Evolutionary conservation across 805 yeast species (phyloP).

Genomic region (Teunomyces barrocoloradensis): DNA sequence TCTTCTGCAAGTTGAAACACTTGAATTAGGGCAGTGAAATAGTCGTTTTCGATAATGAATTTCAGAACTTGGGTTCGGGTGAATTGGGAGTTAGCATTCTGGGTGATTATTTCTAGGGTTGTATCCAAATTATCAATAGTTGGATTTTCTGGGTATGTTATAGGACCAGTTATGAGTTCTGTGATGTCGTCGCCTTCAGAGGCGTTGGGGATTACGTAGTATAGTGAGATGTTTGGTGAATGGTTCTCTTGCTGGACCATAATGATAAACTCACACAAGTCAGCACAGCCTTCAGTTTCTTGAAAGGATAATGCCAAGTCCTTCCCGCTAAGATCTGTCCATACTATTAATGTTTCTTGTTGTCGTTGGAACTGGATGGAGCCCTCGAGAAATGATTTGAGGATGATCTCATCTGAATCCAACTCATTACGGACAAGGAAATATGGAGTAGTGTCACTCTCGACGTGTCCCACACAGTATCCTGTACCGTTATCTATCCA

Average conservation of each 20-base stretch:
- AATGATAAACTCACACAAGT: conserved; percentile 76
- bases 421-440: conserved; percentile 73
- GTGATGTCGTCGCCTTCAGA: conserved; percentile 49
- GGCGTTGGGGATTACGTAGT: conserved; percentile 54
- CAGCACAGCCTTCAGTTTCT: conserved; percentile 85
- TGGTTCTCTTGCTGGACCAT: conserved; percentile 55
- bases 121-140: conserved; percentile 48
- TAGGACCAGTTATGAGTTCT: conserved; percentile 80
- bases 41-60: conserved; percentile 53
- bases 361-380: conserved; percentile 85
- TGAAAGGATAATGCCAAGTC: conserved; percentile 91
- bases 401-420: conserved; percentile 53
- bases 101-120: conserved; percentile 56
- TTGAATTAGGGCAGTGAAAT: conserved; percentile 49
- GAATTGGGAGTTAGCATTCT: conserved; percentile 59
- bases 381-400: conserved; percentile 69
- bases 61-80: conserved; percentile 60
- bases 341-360: conserved; percentile 89
- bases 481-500: conserved; percentile 97
- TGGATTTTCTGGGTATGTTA: conserved; percentile 62
- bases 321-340: conserved; percentile 76
- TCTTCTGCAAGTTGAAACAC: conserved; percentile 59
- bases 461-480: conserved; percentile 70
- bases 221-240: conserved; percentile 65
- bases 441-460: conserved; percentile 46